Evolutionary conservation across 768 basidiomycete species (phyloP), one percentile per base, ranked within the genome.

Genomic region (Pleurotus sapidus): DNA sequence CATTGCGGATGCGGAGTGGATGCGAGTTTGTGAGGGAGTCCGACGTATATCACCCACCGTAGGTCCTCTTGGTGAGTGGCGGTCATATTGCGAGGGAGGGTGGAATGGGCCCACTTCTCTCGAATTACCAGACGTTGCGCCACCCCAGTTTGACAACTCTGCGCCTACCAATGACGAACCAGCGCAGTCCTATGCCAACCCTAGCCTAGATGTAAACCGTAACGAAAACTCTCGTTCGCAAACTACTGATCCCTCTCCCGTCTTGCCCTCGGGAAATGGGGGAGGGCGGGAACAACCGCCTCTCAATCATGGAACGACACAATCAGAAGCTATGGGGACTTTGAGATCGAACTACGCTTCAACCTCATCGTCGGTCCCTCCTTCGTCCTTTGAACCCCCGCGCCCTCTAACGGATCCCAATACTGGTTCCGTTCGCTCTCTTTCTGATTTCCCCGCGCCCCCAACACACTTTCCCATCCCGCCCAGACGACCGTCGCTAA

Each of bases 1-100:
- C 23, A 73, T 91, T n/a, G 89, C 89, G 1, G 89, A 93, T 57
- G 84, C 84, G 5, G 88, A 91, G 71, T 93, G 91, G 90, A 65
- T 80, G 20, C 83, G 84, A 38, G 72, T 81, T 11, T 89, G 87
- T 62, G 90, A 92, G 73, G 77, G 77, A n/a, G 80, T 91, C 20
- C 81, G 89, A 42, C 77, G 84, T 4, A 81, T 82, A 61, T 79
- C 87, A 12, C 84, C 88, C 0, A 79, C 78, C 11, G 77, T 93
- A 34, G 91, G 89, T 0, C 76, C 75, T n/a, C 74, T 92, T 3
- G 87, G 84, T 4, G 83, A 89, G 74, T 91, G 84, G 84, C 78
- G 83, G 51, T 76, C 84, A 4, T 72, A 88, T 2, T 92, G 90
- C 63, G 91, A 93, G 72, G 89, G 87, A 11, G 82, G 82, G 7